A percentile compares a stretch with the other conserved stretches of the same genome.
Conservation (phyloP, 176 grass and related monocot genomes). For the Musa schizocarpa region DNA sequence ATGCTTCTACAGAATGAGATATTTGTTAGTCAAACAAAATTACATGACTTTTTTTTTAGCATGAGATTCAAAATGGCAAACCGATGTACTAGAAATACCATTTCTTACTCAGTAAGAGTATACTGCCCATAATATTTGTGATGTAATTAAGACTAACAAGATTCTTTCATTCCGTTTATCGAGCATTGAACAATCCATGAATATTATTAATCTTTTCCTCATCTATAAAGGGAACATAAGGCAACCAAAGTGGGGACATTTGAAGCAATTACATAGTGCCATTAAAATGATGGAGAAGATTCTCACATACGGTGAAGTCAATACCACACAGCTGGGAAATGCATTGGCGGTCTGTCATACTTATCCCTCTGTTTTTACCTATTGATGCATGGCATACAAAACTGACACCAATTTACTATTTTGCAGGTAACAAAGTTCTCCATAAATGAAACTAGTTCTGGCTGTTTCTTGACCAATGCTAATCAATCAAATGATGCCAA, state of each 20-base stretch:
- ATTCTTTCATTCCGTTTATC: not conserved
- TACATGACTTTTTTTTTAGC: too few relatives aligned
- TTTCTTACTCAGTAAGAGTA: too few relatives aligned
- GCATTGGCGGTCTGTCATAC: constrained; percentile 2
- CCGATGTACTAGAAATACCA: too few relatives aligned
- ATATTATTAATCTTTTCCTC: not conserved
- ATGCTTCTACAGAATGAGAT: too few relatives aligned
- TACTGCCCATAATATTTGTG: too few relatives aligned
- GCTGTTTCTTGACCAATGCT: constrained; percentile 61
- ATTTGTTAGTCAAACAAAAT: too few relatives aligned
- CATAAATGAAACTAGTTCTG: constrained; percentile 13
- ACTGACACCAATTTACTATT: not conserved
- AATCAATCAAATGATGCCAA: constrained; percentile 34
- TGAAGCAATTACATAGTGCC: constrained; percentile 66
- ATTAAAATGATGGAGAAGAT: constrained; percentile 53
- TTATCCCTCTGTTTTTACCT: not conserved
- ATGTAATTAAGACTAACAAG: not conserved
- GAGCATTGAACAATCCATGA: not conserved
- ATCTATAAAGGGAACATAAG: constrained; percentile 45
- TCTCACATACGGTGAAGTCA: constrained; percentile 40
- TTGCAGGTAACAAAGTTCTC: constrained; percentile 49
- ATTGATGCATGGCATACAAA: not conserved
- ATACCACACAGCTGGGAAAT: constrained; percentile 19
- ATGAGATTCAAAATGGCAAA: too few relatives aligned
- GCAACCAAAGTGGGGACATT: constrained; percentile 75